Base-by-base conservation (phyloP, 345 rosid species). In the Salix purpurea region DNA sequence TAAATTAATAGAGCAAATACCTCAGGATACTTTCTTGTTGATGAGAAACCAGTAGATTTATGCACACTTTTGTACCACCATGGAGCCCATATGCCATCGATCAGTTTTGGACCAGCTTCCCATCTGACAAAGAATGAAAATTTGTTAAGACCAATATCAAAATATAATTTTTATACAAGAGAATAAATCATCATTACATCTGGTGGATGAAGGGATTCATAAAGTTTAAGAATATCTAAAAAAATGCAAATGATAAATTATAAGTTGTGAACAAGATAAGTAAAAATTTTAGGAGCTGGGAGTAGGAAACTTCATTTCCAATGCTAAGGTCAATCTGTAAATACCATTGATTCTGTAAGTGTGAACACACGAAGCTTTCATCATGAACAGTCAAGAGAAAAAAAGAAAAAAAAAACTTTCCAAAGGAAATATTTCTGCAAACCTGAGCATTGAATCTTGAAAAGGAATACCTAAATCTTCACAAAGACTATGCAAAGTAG, bases 51-150 rank as follows among this genome's bases (percentile, higher is more conserved):
- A 5, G 94, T 88, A 16, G 97, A 90, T 73, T 86, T 76, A 40
- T 89, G 94, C 18, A 88, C 91, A 65, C 87, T 86, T 80, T 82
- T 78, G 74, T 94, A 94, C 98, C 97, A 89, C 98, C 93, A 88
- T 56, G 91, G 89, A 26, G 93, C 97, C 97, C 98, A 92, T 56
- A 89, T 16, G 69, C 98, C 98, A 87, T 91, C 97, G 52, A 89
- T 70, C 39, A 87, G 84, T 83, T 89, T 94, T n/a, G 98, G 92
- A 80, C 96, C 97, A 88, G 92, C 92, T 77, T 90, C 87, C 98
- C 97, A 94, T 82, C 98, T 93, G 87, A 77, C 68, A 67, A 77
- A 50, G n/a, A 74, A 68, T 56, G 21, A 15, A 71, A 64, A 77
- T 39, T 64, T 70, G 58, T 77, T 67, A 83, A 2, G 39, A 61